Conservation (phyloP, 2,329 filamentous ascomycete genomes). For the Juglanconis sp. region DNA sequence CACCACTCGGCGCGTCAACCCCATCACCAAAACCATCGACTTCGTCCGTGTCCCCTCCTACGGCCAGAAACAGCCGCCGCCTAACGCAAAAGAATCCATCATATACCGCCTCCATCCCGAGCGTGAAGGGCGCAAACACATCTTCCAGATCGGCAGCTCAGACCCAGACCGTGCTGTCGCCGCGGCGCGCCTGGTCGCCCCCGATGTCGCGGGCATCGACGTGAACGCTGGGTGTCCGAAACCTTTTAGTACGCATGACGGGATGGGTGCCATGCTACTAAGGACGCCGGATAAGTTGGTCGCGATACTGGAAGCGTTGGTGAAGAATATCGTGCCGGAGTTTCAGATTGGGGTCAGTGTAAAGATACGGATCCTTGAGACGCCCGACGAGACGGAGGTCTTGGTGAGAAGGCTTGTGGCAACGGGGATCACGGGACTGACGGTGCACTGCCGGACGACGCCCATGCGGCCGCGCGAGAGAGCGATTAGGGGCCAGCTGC, state of each 20-base stretch:
- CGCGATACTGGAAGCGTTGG: slow-evolving; percentile 78
- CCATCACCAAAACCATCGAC: slow-evolving; percentile 75
- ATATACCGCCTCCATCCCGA: slow-evolving; percentile 82
- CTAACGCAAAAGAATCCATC: slow-evolving; percentile 59
- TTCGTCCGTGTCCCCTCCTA: slow-evolving; percentile 77
- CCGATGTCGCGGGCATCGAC: slow-evolving; percentile 89
- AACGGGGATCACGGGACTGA: slow-evolving; percentile 89
- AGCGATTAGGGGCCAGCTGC: slow-evolving; percentile 80
- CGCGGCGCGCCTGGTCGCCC: slow-evolving; percentile 79
- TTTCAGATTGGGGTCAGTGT: slow-evolving; percentile 93
- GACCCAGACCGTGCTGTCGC: slow-evolving; percentile 78
- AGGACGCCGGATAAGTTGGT: slow-evolving; percentile 79
- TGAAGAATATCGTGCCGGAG: slow-evolving; percentile 70
- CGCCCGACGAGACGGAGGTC: slow-evolving; percentile 67
- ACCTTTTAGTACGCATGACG: slow-evolving; percentile 86
- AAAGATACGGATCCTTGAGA: slow-evolving; percentile 87
- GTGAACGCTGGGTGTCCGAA: slow-evolving; percentile 99
- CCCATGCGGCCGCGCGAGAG: slow-evolving; percentile 90
- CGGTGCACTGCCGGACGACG: slow-evolving; percentile 92
- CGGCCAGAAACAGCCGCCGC: slow-evolving; percentile 55
- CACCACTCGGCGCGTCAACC: slow-evolving; percentile 73
- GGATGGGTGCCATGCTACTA: slow-evolving; percentile 92
- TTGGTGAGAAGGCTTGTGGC: slow-evolving; percentile 75
- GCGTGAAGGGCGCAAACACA: slow-evolving; percentile 69
- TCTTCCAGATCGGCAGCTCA: slow-evolving; percentile 91